These are phyloP conservation scores for Solanum acaule DNA, from an alignment of 257 asterid species.

Conservation along the genomic window DNA sequence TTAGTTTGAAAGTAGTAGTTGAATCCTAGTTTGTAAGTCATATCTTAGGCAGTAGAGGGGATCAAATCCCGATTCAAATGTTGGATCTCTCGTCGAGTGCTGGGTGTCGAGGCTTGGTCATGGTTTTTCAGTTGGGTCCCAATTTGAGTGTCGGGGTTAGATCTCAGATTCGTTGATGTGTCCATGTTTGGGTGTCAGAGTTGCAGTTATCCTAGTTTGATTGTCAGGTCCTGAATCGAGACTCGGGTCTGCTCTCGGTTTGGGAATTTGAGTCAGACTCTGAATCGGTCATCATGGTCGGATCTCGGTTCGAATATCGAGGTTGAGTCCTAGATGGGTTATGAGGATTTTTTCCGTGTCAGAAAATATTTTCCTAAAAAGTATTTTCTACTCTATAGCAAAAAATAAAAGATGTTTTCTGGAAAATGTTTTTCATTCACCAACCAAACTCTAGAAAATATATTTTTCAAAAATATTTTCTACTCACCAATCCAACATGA, in stretches of 20 bases:
- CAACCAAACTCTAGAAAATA: background rate
- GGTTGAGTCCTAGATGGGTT: background rate
- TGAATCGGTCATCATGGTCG: background rate
- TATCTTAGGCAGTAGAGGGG: background rate
- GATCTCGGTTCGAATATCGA: background rate
- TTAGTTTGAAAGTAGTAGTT: background rate
- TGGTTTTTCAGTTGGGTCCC: too few species aligned
- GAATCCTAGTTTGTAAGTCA: background rate
- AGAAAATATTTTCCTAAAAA: too few species aligned
- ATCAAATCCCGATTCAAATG: fast-evolving
- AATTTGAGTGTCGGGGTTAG: background rate
- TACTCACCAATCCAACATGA: background rate
- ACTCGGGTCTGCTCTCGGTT: background rate
- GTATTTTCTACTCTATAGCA: background rate
- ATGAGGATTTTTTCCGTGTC: too few species aligned
- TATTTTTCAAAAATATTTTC: too few species aligned
- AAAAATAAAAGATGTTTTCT: too few species aligned
- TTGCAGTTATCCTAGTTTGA: background rate
- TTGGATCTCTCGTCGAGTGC: background rate
- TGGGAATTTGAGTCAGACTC: background rate
- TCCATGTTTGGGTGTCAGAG: background rate
- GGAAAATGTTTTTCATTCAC: background rate
- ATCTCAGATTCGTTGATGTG: background rate
- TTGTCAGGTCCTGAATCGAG: background rate
- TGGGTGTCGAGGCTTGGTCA: background rate